Evolutionary conservation across 2,329 filamentous ascomycete genomes (phyloP), one percentile per base, ranked within the genome.

Genomic region (Aurifilum marmelostoma): DNA sequence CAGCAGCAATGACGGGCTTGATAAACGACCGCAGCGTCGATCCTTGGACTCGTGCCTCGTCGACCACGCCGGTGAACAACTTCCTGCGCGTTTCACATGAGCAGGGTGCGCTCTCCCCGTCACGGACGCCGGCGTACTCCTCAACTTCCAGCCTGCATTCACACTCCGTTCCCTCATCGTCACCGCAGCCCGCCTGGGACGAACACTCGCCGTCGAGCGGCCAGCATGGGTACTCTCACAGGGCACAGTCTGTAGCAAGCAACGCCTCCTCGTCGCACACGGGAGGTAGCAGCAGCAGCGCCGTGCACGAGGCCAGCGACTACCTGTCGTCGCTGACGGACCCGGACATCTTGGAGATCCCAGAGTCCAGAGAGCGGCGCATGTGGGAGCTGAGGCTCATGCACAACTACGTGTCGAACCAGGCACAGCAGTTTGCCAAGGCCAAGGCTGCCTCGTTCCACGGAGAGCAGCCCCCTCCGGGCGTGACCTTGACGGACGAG

Each of bases 351-450:
- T 64, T 77, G 56, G 76, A 76, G 52, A 66, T 79, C 3, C 79
- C 79, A 24, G 79, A 81, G 67, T 75, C 76, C 8, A 74, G 75
- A 9, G 75, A 76, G 71, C 75, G 79, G n/a, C 78, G 79, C 14
- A 52, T 79, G 47, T 79, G 78, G 73, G 79, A 81, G 73, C 71
- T 80, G 66, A 75, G 77, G 11, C 71, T 80, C 50, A 71, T 81
- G 43, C 77, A 80, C 69, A 78, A 80, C 69, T 76, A 77, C 61
- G 75, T 80, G 61, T 71, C 73, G n/a, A 72, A 71, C 16, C 74
- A 78, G 73, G 75, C 71, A 32, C 74, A 75, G 65, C 74, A 75
- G 5, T 78, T 77, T 69, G 64, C 71, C 6, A 59, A 63, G 43
- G 62, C 34, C 52, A 54, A 62, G 67, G 47, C 62, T 12, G 41